A percentile compares a stretch with the other conserved stretches of the same genome.
Evolutionary conservation across 2,329 filamentous ascomycete species (phyloP).

Genomic region (Nemania serpens): DNA sequence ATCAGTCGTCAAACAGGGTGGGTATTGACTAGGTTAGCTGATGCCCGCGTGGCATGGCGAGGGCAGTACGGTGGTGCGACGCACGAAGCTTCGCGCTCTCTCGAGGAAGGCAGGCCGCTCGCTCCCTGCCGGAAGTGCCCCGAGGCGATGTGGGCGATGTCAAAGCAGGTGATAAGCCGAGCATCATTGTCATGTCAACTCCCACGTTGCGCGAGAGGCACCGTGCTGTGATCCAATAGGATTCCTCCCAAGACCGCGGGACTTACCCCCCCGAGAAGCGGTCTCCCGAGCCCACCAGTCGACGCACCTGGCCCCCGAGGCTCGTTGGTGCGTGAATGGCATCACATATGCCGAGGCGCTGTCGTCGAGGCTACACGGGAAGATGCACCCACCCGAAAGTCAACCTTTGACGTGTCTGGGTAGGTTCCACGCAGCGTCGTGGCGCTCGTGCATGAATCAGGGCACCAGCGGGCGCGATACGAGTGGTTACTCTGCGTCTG

Average conservation of each 20-base stretch:
- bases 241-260: background rate
- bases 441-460: no score
- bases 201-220: no score
- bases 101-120: no score
- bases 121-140: no score
- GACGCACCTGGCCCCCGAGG: background rate
- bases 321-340: background rate
- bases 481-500: background rate
- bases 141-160: no score
- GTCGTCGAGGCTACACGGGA: background rate
- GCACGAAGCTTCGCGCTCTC: no score
- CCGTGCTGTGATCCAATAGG: background rate
- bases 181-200: background rate
- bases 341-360: background rate
- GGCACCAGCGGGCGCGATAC: background rate
- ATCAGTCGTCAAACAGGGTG: no score
- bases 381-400: background rate
- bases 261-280: background rate
- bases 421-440: no score
- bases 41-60: no score
- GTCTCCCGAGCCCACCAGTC: background rate
- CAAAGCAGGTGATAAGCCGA: background rate
- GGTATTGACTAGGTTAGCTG: no score
- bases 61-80: no score
- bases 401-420: background rate